phyloP scores from a whole-genome alignment of 805 yeast genomes.

The Clavispora fructus region DNA sequence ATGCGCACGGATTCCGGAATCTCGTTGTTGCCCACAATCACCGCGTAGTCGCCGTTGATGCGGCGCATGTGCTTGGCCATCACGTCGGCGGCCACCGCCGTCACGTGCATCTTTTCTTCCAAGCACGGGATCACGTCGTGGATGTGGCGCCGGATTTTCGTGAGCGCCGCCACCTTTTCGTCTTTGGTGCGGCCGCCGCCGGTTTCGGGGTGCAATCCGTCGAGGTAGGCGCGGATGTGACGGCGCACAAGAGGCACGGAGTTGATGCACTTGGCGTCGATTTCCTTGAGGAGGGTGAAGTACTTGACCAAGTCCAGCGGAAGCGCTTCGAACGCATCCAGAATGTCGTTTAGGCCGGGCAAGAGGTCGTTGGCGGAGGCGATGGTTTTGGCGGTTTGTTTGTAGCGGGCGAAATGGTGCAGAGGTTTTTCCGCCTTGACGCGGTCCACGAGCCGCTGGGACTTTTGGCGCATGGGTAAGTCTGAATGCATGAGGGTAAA shows the following conservation, averaged over 20 bases:
- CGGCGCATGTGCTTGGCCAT: constrained; percentile 64
- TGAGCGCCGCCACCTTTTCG: constrained; percentile 27
- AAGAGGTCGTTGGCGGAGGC: constrained; percentile 33
- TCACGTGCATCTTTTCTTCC: constrained; percentile 97
- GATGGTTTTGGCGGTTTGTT: constrained; percentile 28
- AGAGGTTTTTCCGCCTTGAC: constrained; percentile 16
- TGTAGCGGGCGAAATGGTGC: constrained; percentile 30
- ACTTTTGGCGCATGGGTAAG: constrained; percentile 29
- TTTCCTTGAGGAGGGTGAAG: constrained; percentile 83
- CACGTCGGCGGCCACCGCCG: constrained; percentile 81
- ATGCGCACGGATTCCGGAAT: constrained; percentile 73
- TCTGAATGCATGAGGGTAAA: constrained; percentile 13
- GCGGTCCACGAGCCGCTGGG: constrained; percentile 25
- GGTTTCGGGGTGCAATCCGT: constrained; percentile 14
- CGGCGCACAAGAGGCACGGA: constrained; percentile 62
- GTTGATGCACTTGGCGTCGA: constrained; percentile 87
- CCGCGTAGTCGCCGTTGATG: constrained; percentile 74
- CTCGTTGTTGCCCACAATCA: constrained; percentile 66
- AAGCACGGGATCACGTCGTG: constrained; percentile 82
- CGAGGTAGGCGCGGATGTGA: constrained; percentile 46
- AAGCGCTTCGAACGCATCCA: constrained; percentile 86
- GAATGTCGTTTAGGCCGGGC: constrained; percentile 87
- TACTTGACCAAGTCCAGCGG: constrained; percentile 81
- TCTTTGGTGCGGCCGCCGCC: constrained; percentile 5
- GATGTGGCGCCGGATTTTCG: constrained; percentile 40